Evolutionary conservation across 768 basidiomycete species (phyloP).

Genomic region (Tricholoma sp.): DNA sequence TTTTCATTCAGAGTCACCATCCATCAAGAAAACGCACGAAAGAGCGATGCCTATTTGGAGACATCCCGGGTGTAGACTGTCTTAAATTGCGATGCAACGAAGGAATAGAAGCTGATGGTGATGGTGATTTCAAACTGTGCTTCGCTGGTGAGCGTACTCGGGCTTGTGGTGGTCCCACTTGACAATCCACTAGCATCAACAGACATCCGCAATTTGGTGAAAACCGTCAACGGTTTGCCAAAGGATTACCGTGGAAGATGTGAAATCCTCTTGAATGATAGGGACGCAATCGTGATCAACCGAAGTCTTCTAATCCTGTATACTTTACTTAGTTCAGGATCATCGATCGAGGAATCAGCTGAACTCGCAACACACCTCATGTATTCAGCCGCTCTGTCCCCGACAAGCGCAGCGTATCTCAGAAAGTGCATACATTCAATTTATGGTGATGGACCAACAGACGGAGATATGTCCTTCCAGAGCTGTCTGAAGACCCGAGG

Average conservation of each 20-base stretch:
- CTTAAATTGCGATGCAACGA: no score
- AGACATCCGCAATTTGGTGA: constrained; percentile 31
- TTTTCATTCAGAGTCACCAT: background rate
- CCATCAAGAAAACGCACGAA: background rate
- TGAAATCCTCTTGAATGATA: constrained; percentile 35
- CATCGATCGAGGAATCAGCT: constrained; percentile 35
- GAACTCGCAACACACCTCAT: constrained; percentile 37
- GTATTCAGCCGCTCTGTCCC: constrained; percentile 35
- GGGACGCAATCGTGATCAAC: constrained; percentile 31
- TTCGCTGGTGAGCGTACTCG: no score
- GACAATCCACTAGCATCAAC: background rate
- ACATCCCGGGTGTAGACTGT: no score
- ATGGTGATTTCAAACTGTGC: no score
- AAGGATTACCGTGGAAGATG: constrained; percentile 29
- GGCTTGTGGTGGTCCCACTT: no score
- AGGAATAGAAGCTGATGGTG: no score
- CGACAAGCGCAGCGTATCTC: constrained; percentile 29
- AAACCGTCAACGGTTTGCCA: constrained; percentile 34
- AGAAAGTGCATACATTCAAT: constrained; percentile 29
- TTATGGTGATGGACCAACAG: constrained; percentile 24
- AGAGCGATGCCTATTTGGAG: constrained; percentile 3
- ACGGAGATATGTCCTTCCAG: constrained; percentile 34
- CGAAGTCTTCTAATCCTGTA: constrained; percentile 36
- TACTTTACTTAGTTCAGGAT: constrained; percentile 31
- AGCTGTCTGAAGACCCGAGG: constrained; percentile 29